Conservation (phyloP, 1,284 basidiomycete species). For the Ganoderma resinaceum region DNA sequence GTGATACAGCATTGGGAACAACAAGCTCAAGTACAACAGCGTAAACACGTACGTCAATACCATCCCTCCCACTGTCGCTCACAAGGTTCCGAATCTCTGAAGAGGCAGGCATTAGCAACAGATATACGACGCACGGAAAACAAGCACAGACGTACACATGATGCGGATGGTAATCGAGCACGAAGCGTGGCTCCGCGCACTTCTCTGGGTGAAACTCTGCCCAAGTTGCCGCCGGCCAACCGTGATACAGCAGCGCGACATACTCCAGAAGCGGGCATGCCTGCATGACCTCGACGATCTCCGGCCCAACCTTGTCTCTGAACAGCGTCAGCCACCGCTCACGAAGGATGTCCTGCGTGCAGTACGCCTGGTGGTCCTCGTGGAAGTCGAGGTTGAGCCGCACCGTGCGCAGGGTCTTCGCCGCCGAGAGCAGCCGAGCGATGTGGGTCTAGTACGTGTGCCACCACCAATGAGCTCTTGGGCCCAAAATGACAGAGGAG, state of each 20-base stretch:
- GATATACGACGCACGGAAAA: not conserved
- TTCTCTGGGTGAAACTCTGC: not conserved
- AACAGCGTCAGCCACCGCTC: not conserved
- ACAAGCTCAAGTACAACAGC: not conserved
- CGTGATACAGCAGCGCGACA: not conserved
- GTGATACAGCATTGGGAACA: no score
- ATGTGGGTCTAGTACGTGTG: conserved; percentile 3
- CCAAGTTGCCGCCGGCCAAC: not conserved
- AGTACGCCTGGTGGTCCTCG: not conserved
- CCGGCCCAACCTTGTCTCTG: not conserved
- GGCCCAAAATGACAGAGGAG: not conserved
- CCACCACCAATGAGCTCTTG: no score
- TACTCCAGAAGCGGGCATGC: not conserved
- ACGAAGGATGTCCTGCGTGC: not conserved
- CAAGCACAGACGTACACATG: not conserved
- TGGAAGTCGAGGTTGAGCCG: not conserved
- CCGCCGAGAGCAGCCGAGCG: not conserved
- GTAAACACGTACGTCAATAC: not conserved
- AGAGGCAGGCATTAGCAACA: not conserved
- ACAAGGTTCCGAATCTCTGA: not conserved
- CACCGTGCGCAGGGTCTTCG: not conserved
- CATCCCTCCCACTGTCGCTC: not conserved
- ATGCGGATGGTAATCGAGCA: not conserved
- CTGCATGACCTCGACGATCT: not conserved
- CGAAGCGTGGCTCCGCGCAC: not conserved